Percentiles rank a stretch among this genome's conserved stretches.
Evolutionary conservation across 2,329 filamentous ascomycete species (phyloP).

Genomic region (Lecanicillium sp.): DNA sequence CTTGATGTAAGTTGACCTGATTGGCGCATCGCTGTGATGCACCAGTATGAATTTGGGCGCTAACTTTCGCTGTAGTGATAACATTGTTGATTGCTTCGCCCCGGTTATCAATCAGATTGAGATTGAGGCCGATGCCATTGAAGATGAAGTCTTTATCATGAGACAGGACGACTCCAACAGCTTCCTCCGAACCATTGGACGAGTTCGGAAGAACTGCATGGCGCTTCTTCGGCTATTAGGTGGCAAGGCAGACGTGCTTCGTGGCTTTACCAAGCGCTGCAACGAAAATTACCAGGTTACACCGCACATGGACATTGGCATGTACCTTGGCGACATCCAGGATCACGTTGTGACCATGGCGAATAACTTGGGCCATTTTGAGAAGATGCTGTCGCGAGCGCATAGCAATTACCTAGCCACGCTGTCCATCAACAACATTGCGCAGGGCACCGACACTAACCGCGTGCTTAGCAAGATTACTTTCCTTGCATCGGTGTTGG

Average conservation of each 20-base stretch:
- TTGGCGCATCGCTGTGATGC: no score
- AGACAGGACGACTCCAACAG: constrained; percentile 81
- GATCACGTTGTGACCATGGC: constrained; percentile 99
- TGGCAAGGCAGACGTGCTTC: constrained; percentile 97
- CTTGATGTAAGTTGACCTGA: constrained; percentile 61
- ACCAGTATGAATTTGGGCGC: no score
- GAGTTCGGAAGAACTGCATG: constrained; percentile 90
- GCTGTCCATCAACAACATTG: constrained; percentile 84
- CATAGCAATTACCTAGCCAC: constrained; percentile 97
- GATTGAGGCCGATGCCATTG: constrained; percentile 81
- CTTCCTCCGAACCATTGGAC: constrained; percentile 82
- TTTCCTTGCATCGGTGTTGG: constrained; percentile 86
- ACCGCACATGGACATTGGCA: constrained; percentile 88
- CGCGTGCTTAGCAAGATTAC: constrained; percentile 91
- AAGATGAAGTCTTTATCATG: constrained; percentile 91
- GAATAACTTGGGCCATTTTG: constrained; percentile 89
- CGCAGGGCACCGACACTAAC: constrained; percentile 82
- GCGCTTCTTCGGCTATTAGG: constrained; percentile 85
- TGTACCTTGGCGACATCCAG: constrained; percentile 96
- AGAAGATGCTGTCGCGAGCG: constrained; percentile 91
- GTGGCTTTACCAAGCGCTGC: constrained; percentile 96
- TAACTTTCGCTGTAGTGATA: constrained; percentile 54
- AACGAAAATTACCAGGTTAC: constrained; percentile 96
- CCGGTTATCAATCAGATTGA: constrained; percentile 85
- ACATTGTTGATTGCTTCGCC: constrained; percentile 94